Evolutionary conservation across 2,329 filamentous ascomycete genomes (phyloP), one percentile per base, ranked within the genome.

Genomic region (Neonectria faginata): DNA sequence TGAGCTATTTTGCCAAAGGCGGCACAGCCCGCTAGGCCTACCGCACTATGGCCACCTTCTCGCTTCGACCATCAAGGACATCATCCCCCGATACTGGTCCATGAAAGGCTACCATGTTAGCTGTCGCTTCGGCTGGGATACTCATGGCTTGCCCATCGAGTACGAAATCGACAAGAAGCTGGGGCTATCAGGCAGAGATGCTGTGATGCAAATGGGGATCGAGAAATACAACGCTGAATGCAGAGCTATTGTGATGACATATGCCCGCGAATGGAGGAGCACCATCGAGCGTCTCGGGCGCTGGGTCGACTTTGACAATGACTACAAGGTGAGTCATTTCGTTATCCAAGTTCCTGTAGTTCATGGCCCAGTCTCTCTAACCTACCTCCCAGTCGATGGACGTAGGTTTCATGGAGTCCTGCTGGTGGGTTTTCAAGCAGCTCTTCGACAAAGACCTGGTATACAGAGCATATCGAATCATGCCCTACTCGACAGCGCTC

Each of bases 101-200:
- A 96, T 96, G 92, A 94, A 94, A 77, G 93, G 93, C 9, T 90
- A 90, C 77, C 91, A 94, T 83, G 93, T 97, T 52, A 91, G 93
- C 82, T 87, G 93, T 68, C 86, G 92, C 59, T 96, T 96, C 72
- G 93, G 93, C 59, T 97, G 93, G 93, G 93, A 97, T 60, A 88
- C 67, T 39, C 62, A 63, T 20, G 59, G 58, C 3, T 22, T 64
- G n/a, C 61, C 63, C 39, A 68, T 68, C 27, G 93, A 97, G 81
- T 92, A 95, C 78, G 93, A 97, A 81, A 97, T 97, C 74, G 93
- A 97, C 84, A 97, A 97, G 85, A 92, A 93, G 80, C 85, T 95
- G 66, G 91, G 91, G 41, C 92, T 96, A 76, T 91, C 91, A 70
- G 92, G 92, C 57, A 90, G 90, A 74, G 91, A 93, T 70, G 92